Percentiles rank a stretch among this genome's conserved stretches.
phyloP scores from a whole-genome alignment of 352 stramenopile species.

The Phytophthora fragariae region DNA sequence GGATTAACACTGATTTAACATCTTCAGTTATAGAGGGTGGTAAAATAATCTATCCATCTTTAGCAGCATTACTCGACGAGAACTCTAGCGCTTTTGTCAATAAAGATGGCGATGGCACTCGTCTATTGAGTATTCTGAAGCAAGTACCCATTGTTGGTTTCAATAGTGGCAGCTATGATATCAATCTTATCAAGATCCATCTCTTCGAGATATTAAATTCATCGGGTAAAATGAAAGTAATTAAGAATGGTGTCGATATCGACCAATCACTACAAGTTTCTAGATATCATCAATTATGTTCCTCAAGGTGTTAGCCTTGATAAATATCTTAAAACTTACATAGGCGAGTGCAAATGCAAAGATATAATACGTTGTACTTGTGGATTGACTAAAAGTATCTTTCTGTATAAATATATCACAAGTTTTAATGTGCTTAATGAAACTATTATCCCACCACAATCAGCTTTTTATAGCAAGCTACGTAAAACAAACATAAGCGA shows the following conservation, averaged over 20 bases:
- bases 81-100: not conserved
- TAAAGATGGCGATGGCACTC: not conserved
- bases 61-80: too few relatives aligned
- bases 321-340: conserved; percentile 34
- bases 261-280: too few relatives aligned
- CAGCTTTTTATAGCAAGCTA: conserved; percentile 32
- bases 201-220: not conserved
- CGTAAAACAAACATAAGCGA: not conserved
- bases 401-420: conserved; percentile 44
- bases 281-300: not conserved
- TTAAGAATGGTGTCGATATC: conserved; percentile 5
- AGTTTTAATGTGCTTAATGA: conserved; percentile 32
- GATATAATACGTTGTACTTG: conserved; percentile 42
- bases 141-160: conserved; percentile 15
- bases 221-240: not conserved
- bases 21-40: too few relatives aligned
- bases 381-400: conserved; percentile 6
- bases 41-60: too few relatives aligned
- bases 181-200: not conserved
- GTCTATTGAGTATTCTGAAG: conserved; percentile 23
- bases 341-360: conserved; percentile 39
- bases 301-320: not conserved
- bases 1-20: too few relatives aligned
- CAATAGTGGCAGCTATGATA: conserved; percentile 32
- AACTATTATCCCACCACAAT: conserved; percentile 24